These are phyloP conservation scores for Martensiomyces pterosporus DNA, from an alignment of 192 early-diverging fungal genomes.

Conservation along the genomic window DNA sequence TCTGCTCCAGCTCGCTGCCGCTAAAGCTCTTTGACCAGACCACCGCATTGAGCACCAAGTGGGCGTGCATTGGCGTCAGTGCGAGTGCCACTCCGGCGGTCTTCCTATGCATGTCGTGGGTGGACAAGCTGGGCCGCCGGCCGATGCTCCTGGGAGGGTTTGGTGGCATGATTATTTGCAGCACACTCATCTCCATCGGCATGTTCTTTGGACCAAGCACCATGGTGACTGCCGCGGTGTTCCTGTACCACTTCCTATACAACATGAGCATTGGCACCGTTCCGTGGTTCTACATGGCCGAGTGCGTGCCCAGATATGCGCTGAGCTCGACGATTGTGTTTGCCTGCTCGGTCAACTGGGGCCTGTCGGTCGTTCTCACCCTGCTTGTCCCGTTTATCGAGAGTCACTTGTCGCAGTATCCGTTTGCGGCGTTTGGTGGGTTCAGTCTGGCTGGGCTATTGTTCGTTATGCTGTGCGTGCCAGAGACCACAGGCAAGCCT, in stretches of 20 bases:
- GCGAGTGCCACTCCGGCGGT: slow-evolving; percentile 57
- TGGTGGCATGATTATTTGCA: slow-evolving; percentile 56
- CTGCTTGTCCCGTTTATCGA: slow-evolving; percentile 52
- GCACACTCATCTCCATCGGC: slow-evolving; percentile 56
- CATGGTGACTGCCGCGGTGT: slow-evolving; percentile 57
- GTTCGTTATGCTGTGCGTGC: slow-evolving; percentile 62
- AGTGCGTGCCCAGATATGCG: slow-evolving; percentile 66
- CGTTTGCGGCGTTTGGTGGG: slow-evolving; percentile 61
- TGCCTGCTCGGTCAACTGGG: slow-evolving; percentile 71
- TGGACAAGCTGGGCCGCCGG: slow-evolving; percentile 65
- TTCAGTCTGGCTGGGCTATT: slow-evolving; percentile 40
- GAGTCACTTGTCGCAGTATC: slow-evolving; percentile 15
- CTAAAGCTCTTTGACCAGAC: slow-evolving; percentile 56
- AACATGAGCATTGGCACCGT: slow-evolving; percentile 73
- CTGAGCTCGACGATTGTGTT: slow-evolving; percentile 59
- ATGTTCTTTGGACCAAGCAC: slow-evolving; percentile 44
- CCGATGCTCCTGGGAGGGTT: slow-evolving; percentile 60
- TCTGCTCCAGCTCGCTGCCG: slow-evolving; percentile 57
- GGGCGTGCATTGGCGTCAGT: slow-evolving; percentile 56
- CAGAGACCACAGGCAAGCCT: slow-evolving; percentile 68
- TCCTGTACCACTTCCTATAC: slow-evolving; percentile 67
- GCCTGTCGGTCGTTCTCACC: slow-evolving; percentile 42
- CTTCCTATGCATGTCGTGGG: slow-evolving; percentile 53
- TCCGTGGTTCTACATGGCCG: slow-evolving; percentile 73
- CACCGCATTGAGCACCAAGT: slow-evolving; percentile 24